Evolutionary conservation across 129 eudicot species (phyloP).

Genomic region (Solidago caesia): DNA sequence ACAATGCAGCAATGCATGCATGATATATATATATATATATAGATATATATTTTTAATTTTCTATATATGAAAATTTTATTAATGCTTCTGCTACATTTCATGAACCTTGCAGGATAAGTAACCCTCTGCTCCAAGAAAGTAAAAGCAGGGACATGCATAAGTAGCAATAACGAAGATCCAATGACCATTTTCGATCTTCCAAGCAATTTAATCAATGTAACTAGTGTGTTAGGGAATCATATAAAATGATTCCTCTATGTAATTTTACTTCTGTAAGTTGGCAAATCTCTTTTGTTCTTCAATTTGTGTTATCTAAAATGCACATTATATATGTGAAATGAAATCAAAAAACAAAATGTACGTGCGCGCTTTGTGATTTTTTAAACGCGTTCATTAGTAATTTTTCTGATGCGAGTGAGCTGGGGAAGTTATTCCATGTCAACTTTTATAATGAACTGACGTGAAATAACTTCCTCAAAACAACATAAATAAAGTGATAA

Average conservation of each 20-base stretch:
- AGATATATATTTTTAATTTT: neutral
- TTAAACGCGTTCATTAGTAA: neutral
- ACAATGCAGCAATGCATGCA: neutral
- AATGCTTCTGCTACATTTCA: neutral
- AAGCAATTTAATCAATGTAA: constrained; percentile 8
- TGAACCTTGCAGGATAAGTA: constrained; percentile 39
- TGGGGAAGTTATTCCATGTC: neutral
- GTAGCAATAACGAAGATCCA: constrained; percentile 19
- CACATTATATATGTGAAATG: neutral
- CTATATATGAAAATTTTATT: neutral
- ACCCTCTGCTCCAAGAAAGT: neutral
- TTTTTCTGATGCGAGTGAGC: neutral
- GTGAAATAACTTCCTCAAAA: too few species aligned
- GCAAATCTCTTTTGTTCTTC: neutral
- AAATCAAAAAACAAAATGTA: neutral
- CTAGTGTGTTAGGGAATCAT: constrained; percentile 25
- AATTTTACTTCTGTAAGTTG: constrained; percentile 21
- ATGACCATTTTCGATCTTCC: neutral
- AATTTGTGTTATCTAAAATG: neutral
- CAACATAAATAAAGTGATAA: too few species aligned
- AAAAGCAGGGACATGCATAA: constrained; percentile 10
- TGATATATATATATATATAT: neutral
- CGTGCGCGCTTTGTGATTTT: neutral
- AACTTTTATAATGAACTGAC: too few species aligned
- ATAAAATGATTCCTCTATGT: constrained; percentile 18